These are phyloP conservation scores for Fraxinus ornus DNA, from an alignment of 305 asterid genomes.

Conservation along the genomic window DNA sequence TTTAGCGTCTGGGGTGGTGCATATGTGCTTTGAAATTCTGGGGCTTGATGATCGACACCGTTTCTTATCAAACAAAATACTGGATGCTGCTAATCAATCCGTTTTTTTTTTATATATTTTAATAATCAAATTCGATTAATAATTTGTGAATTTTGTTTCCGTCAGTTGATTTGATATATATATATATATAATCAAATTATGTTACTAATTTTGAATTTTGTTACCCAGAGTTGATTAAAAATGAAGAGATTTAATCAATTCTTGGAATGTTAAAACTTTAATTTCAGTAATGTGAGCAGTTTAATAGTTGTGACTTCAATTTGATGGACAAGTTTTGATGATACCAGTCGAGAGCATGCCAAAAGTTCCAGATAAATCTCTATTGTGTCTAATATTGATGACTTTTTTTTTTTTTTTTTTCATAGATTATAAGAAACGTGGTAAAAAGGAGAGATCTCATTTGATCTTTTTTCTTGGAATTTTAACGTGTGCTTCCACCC, in stretches of 20 bases:
- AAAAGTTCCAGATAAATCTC: not conserved
- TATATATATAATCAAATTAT: not conserved
- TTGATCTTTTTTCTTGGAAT: not conserved
- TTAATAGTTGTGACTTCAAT: not conserved
- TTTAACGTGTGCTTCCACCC: not conserved
- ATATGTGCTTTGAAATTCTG: not conserved
- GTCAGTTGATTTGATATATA: not conserved
- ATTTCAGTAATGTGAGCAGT: not conserved
- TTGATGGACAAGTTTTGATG: not conserved
- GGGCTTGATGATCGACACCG: not conserved
- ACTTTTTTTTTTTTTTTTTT: not conserved
- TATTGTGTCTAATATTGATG: not conserved
- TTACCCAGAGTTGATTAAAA: conserved; percentile 12
- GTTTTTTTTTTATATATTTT: not conserved
- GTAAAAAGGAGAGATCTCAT: not conserved
- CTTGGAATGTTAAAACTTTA: not conserved
- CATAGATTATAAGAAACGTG: not conserved
- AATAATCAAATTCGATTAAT: not conserved
- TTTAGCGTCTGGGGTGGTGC: not conserved
- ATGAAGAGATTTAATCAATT: conserved; percentile 6
- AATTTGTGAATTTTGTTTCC: not conserved
- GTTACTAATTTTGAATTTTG: not conserved
- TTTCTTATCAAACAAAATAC: not conserved
- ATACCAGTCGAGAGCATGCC: not conserved
- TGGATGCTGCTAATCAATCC: not conserved